A percentile compares a stretch with the other conserved stretches of the same genome.
Evolutionary conservation across 1,139 yeast species (phyloP).

Genomic region (Yamadazyma jaroonii): DNA sequence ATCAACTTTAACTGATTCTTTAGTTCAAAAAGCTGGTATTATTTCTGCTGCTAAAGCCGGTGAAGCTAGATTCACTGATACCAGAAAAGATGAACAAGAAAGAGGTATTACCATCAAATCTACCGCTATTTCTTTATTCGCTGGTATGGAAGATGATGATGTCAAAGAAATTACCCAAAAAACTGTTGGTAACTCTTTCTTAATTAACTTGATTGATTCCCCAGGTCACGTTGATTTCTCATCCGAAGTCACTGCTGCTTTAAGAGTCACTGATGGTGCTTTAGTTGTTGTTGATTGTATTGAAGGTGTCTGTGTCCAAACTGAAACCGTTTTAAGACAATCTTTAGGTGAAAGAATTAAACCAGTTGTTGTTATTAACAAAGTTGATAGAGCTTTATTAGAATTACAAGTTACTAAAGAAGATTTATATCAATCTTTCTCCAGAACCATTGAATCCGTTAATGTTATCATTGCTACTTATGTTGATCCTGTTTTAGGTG

Average conservation of each 20-base stretch:
- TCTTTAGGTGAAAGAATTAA: conserved; percentile 99
- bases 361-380: conserved; percentile 98
- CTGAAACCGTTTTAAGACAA: conserved; percentile 99
- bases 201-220: conserved; percentile 97
- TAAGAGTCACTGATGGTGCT: conserved; percentile 99
- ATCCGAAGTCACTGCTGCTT: conserved; percentile 99
- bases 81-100: conserved; percentile 99
- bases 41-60: conserved; percentile 99
- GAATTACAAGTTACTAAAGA: conserved; percentile 99
- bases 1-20: conserved; percentile 98
- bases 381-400: conserved; percentile 98
- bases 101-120: conserved; percentile 99
- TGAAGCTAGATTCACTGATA: conserved; percentile 99
- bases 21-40: conserved; percentile 99
- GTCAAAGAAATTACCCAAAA: conserved; percentile 94
- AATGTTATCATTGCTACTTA: conserved; percentile 97
- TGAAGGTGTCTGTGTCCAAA: conserved; percentile 99
- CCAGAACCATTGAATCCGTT: conserved; percentile 99
- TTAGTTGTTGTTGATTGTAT: conserved; percentile 98
- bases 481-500: conserved; percentile 89
- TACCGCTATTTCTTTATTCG: conserved; percentile 94
- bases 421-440: conserved; percentile 96
- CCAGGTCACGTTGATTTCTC: conserved; percentile 99
- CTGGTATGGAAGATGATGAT: conserved; percentile 88
- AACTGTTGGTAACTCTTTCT: conserved; percentile 91